Evolutionary conservation across 495 filamentous ascomycete species (phyloP).

Genomic region (Penicillium daleae): DNA sequence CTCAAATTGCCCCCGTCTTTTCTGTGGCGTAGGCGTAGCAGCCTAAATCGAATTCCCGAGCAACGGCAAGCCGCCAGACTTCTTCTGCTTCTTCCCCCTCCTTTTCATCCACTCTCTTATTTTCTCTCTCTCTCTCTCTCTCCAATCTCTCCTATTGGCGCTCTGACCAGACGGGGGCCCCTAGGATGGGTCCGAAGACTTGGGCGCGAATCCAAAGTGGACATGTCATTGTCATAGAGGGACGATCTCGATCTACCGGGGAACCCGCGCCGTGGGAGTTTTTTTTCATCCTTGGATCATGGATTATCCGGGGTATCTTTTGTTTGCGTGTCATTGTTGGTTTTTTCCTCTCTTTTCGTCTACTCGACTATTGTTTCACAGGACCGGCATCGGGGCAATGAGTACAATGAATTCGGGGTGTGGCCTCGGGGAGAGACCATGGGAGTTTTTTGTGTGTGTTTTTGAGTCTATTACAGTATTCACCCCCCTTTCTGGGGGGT

Average conservation of each 20-base stretch:
- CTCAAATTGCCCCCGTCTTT: neutral
- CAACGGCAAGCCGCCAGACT: neutral
- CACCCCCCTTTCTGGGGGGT: neutral
- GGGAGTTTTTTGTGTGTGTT: slow-evolving; percentile 33
- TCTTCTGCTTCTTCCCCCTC: neutral
- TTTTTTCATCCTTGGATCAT: neutral
- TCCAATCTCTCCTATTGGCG: neutral
- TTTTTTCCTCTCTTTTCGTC: neutral
- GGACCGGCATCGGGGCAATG: slow-evolving; percentile 29
- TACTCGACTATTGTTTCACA: slow-evolving; percentile 13
- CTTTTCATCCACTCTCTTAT: slow-evolving; percentile 3
- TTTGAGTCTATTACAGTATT: slow-evolving; percentile 16
- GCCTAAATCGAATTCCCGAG: neutral
- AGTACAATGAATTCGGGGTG: slow-evolving; percentile 33
- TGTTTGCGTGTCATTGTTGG: neutral
- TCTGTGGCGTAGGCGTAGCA: slow-evolving; percentile 2
- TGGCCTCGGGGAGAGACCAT: slow-evolving; percentile 35
- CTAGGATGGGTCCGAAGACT: neutral
- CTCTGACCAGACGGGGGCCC: neutral
- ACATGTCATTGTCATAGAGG: slow-evolving; percentile 7
- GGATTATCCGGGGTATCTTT: neutral
- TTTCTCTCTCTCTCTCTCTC: slow-evolving; percentile 2
- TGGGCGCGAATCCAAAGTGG: neutral
- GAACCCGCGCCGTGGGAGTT: neutral
- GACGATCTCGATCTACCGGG: slow-evolving; percentile 6